These are phyloP conservation scores for Neurospora sp. DNA, from an alignment of 495 filamentous ascomycete genomes.

Conservation along the genomic window DNA sequence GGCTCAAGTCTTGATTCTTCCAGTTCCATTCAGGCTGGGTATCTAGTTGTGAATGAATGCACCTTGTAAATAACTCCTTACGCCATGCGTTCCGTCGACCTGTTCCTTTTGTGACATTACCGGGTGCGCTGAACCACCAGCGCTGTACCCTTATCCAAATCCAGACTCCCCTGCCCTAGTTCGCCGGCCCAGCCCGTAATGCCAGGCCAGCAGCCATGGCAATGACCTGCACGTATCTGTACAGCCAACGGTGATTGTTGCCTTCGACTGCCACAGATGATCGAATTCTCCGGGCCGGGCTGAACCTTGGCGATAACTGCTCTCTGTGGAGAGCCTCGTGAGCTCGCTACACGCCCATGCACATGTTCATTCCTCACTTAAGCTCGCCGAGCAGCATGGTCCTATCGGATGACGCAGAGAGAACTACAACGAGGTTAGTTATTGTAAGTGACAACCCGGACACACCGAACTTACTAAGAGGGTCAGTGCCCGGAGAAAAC, in stretches of 20 bases:
- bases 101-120: not conserved
- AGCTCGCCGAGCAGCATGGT: slow-evolving; percentile 72
- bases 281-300: not conserved
- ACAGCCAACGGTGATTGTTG: not conserved
- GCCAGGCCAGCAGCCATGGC: not conserved
- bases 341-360: not conserved
- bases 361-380: slow-evolving; percentile 23
- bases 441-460: slow-evolving; percentile 1
- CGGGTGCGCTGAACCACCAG: not conserved
- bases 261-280: not conserved
- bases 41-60: not conserved
- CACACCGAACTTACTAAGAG: slow-evolving; percentile 62
- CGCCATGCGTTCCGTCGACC: not conserved
- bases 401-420: slow-evolving; percentile 78
- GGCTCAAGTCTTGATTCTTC: not conserved
- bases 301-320: not conserved
- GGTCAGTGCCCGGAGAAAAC: slow-evolving; percentile 72
- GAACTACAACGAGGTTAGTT: slow-evolving; percentile 47
- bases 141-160: not conserved
- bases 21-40: not conserved
- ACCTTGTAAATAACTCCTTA: not conserved
- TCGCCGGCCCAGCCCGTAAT: not conserved
- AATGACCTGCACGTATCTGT: not conserved
- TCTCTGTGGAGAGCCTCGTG: not conserved
- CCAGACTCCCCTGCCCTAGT: not conserved